Percentiles rank a stretch among this genome's conserved stretches.
These are phyloP conservation scores for Mucor mucedo DNA, from an alignment of 371 early-diverging fungal species.

Conservation along the genomic window DNA sequence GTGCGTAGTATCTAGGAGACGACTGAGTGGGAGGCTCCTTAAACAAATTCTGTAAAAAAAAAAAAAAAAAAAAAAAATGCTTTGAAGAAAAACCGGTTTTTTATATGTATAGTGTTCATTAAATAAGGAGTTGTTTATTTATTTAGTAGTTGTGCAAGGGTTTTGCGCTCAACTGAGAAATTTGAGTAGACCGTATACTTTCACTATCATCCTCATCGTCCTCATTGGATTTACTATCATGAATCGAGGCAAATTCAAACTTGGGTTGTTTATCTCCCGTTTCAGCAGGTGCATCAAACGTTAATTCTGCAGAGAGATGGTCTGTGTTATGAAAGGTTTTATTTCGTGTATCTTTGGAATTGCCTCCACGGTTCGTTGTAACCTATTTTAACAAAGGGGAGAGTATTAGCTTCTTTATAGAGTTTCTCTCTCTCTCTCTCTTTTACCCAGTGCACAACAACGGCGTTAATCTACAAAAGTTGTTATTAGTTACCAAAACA, in stretches of 20 bases:
- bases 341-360: conserved; percentile 14
- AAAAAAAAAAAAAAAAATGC: too few relatives aligned
- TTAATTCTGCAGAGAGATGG: conserved; percentile 29
- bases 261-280: conserved; percentile 14
- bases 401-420: too few relatives aligned
- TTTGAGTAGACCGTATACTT: conserved; percentile 30
- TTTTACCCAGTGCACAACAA: conserved; percentile 63
- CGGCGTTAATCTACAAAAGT: conserved; percentile 50
- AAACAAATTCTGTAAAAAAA: too few relatives aligned
- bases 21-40: too few relatives aligned
- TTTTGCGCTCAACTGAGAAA: conserved; percentile 33
- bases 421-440: not conserved
- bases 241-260: conserved; percentile 23
- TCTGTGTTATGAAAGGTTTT: conserved; percentile 22
- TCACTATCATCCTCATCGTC: conserved; percentile 19
- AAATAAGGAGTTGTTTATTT: too few relatives aligned
- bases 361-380: conserved; percentile 22
- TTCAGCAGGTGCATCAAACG: conserved; percentile 20
- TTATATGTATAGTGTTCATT: too few relatives aligned
- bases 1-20: too few relatives aligned
- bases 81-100: too few relatives aligned
- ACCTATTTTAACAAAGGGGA: conserved; percentile 15
- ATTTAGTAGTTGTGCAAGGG: conserved; percentile 25
- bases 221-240: conserved; percentile 26
- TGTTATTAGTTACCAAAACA: not conserved